Conservation (phyloP, 1,139 yeast genomes). For the Nakaseomyces glabratus region DNA sequence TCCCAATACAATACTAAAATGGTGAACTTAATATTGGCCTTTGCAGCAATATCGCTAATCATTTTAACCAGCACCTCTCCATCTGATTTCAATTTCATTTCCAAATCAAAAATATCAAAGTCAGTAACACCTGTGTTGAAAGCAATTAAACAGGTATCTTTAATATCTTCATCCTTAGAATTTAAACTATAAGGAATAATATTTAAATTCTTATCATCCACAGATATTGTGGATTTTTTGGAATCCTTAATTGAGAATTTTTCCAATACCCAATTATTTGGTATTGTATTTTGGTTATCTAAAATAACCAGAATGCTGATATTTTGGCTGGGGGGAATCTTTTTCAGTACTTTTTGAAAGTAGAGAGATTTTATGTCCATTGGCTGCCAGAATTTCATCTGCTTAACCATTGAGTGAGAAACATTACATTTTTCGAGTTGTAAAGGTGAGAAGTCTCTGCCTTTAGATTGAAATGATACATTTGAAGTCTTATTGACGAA, state of each 20-base stretch:
- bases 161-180: constrained; percentile 11
- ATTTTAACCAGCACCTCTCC: constrained; percentile 31
- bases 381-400: constrained; percentile 24
- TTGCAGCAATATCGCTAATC: constrained; percentile 29
- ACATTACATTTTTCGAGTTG: constrained; percentile 25
- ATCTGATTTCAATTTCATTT: constrained; percentile 29
- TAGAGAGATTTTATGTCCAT: constrained; percentile 19
- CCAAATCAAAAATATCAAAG: constrained; percentile 28
- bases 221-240: constrained; percentile 12
- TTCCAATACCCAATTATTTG: constrained; percentile 24
- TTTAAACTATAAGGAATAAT: too few species aligned
- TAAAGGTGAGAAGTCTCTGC: constrained; percentile 21
- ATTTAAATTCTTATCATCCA: too few species aligned
- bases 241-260: constrained; percentile 17
- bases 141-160: constrained; percentile 29
- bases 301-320: constrained; percentile 20
- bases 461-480: constrained; percentile 14
- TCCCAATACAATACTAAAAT: constrained; percentile 34
- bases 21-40: constrained; percentile 30
- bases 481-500: constrained; percentile 13
- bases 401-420: constrained; percentile 16
- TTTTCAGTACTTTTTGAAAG: constrained; percentile 12
- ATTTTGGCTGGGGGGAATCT: constrained; percentile 13
- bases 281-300: constrained; percentile 21
- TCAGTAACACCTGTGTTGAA: constrained; percentile 35